Evolutionary conservation across 2,329 filamentous ascomycete species (phyloP), one percentile per base, ranked within the genome.

Genomic region (Iodosphaeria phyllophila): DNA sequence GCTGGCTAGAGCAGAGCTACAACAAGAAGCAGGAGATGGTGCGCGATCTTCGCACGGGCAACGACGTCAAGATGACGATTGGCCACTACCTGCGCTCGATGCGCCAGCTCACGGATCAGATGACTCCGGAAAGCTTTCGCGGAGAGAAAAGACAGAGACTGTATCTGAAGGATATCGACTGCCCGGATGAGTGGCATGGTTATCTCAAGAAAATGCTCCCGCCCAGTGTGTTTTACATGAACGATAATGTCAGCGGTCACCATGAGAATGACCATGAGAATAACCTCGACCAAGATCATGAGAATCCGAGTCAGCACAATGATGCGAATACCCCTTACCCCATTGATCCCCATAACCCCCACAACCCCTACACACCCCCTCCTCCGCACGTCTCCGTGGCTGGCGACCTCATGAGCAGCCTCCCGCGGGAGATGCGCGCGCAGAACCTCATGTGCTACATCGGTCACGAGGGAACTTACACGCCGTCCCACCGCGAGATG

Each of bases 371-470:
- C n/a, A 59, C 60, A 18, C 54, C 59, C 24, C 51, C 55, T 23
- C 58, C 46, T 18, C 48, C 58, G 20, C 62, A 63, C 21, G 56
- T 50, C n/a, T 61, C 61, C 0, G 66, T 72, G 22, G 75, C 83
- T 2, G 86, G 86, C 5, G 89, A 98, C 42, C 52, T 98, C 17
- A 98, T 98, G 89, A 92, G 83, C 44, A 84, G 77, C 38, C 60
- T 98, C 4, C 82, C 83, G 1, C 54, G 63, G 21, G 68, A 75
- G 20, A 93, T 93, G 80, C 74, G 83, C 24, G 89, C 89, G 1
- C 74, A 92, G 43, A 98, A 98, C 34, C 60, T 98, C 37, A 93
- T 93, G 89, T 95, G 86, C 46, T 98, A 98, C 41, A 75, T 95
- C 38, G 89, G 89, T 0, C 86, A 95, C 40, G 89, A 98, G 53